Evolutionary conservation across 2,329 filamentous ascomycete genomes (phyloP).

Genomic region (Fusarium nematophilum): DNA sequence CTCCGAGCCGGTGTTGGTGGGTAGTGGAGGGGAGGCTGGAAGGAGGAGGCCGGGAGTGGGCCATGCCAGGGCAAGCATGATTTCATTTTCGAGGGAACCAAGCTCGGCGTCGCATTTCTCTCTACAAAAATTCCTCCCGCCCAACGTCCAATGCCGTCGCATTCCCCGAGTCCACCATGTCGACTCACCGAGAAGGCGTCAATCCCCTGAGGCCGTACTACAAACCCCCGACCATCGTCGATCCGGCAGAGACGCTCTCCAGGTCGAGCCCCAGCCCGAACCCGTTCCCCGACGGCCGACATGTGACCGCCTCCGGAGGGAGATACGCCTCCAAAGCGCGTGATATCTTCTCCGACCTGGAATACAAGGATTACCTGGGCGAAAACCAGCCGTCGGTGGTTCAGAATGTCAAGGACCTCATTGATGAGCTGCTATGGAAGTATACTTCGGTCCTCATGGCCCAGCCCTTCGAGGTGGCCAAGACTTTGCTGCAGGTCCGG

Average conservation of each 20-base stretch:
- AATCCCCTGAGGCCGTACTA: conserved; percentile 79
- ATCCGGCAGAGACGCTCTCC: conserved; percentile 51
- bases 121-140: conserved; percentile 16
- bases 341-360: conserved; percentile 88
- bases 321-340: conserved; percentile 70
- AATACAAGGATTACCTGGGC: conserved; percentile 88
- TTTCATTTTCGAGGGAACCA: conserved; percentile 47
- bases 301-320: conserved; percentile 52
- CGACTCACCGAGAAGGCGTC: conserved; percentile 58
- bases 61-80: conserved; percentile 39
- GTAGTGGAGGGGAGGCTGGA: neutral
- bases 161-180: conserved; percentile 52
- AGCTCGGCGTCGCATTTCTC: conserved; percentile 35
- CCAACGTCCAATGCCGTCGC: conserved; percentile 40
- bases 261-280: conserved; percentile 55
- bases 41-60: conserved; percentile 6
- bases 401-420: conserved; percentile 78
- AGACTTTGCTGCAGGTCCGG: conserved; percentile 87
- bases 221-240: conserved; percentile 68
- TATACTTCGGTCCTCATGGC: conserved; percentile 90
- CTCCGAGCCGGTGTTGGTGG: conserved; percentile 35
- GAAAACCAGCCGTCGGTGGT: conserved; percentile 80
- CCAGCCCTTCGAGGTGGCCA: conserved; percentile 97
- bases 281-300: conserved; percentile 57
- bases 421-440: conserved; percentile 91